phyloP scores from a whole-genome alignment of 805 yeast genomes.

The Debaryomyces maramus region DNA sequence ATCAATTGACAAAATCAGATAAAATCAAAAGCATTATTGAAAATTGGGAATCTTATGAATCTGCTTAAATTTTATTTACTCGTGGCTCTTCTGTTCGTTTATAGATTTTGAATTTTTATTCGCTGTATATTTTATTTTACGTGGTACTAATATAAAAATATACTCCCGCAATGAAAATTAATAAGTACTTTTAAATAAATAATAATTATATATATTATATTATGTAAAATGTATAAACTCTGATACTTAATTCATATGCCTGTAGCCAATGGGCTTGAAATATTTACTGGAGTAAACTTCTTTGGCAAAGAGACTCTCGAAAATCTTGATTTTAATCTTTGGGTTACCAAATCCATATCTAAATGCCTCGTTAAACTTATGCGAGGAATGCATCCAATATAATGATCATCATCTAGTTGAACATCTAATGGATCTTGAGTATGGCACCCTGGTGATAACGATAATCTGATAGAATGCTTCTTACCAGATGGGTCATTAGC shows the following conservation, averaged over 20 bases:
- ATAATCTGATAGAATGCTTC: conserved; percentile 84
- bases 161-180: no score
- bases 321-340: conserved; percentile 77
- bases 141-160: background rate
- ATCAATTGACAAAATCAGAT: conserved; percentile 85
- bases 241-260: conserved; percentile 14
- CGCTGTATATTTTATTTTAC: background rate
- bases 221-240: background rate
- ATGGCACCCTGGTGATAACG: conserved; percentile 97
- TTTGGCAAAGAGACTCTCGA: conserved; percentile 87
- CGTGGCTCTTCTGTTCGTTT: background rate
- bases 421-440: conserved; percentile 97
- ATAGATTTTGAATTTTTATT: background rate
- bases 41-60: conserved; percentile 88
- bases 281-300: conserved; percentile 85
- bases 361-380: conserved; percentile 87
- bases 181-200: background rate
- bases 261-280: conserved; percentile 60
- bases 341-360: conserved; percentile 86
- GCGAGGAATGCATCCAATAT: conserved; percentile 93
- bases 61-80: conserved; percentile 32
- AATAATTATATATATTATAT: background rate
- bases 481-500: conserved; percentile 59
- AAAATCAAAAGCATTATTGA: conserved; percentile 88
- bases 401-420: conserved; percentile 92